phyloP scores from a whole-genome alignment of 2,329 filamentous ascomycete species.

The Alternaria dauci region DNA sequence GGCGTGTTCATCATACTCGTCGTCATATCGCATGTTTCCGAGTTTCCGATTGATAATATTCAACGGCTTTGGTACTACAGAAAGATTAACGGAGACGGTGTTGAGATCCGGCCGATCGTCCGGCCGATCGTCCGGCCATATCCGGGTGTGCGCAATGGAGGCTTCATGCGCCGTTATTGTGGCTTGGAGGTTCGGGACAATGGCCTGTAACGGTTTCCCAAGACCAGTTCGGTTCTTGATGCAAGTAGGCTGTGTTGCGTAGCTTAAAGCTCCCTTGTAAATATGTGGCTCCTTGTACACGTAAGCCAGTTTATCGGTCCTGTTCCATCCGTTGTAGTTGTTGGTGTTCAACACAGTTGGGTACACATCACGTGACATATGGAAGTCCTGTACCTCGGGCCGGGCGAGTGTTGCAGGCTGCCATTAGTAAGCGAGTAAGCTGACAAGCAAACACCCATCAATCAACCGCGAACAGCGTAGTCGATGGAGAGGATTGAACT shows the following conservation, averaged over 20 bases:
- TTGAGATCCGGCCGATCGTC: neutral
- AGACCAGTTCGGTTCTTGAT: neutral
- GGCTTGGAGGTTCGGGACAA: neutral
- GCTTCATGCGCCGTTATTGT: neutral
- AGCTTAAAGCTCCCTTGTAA: neutral
- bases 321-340: neutral
- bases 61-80: slow-evolving; percentile 1
- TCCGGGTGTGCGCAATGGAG: neutral
- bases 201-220: neutral
- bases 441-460: neutral
- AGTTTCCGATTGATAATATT: slow-evolving; percentile 5
- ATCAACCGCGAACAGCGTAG: neutral
- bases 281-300: neutral
- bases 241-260: neutral
- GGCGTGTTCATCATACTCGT: slow-evolving; percentile 2
- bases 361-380: neutral
- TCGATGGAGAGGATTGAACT: neutral
- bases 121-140: neutral
- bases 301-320: neutral
- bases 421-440: neutral
- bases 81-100: neutral
- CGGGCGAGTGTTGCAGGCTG: neutral
- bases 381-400: neutral
- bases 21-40: neutral
- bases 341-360: neutral